These are phyloP conservation scores for Alternaria sp. DNA, from an alignment of 2,329 filamentous ascomycete genomes.

Conservation along the genomic window DNA sequence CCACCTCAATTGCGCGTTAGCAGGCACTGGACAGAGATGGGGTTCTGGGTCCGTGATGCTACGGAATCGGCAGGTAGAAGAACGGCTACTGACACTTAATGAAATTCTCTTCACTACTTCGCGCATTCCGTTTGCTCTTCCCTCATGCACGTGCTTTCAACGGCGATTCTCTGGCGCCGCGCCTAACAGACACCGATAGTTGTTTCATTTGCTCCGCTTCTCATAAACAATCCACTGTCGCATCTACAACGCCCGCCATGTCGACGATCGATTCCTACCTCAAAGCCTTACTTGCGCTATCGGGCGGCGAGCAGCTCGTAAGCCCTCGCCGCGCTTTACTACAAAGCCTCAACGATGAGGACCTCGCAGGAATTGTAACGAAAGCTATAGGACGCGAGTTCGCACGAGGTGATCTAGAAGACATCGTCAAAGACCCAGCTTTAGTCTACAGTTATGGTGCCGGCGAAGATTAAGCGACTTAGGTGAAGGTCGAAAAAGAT, in stretches of 20 bases:
- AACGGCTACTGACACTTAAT: background rate
- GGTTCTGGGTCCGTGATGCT: background rate
- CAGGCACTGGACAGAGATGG: background rate
- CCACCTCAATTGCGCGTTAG: background rate
- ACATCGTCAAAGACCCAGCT: too few species aligned
- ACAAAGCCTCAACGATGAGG: too few species aligned
- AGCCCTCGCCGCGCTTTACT: background rate
- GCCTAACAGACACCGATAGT: background rate
- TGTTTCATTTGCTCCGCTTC: background rate
- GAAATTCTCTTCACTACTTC: background rate
- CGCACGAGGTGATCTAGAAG: too few species aligned
- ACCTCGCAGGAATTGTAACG: too few species aligned
- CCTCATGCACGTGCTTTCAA: background rate
- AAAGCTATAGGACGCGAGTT: too few species aligned
- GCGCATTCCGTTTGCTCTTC: background rate
- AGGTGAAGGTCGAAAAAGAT: too few species aligned
- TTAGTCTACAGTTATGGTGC: too few species aligned
- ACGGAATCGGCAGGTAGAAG: background rate
- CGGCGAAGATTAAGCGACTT: too few species aligned
- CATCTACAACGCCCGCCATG: background rate
- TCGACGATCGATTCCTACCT: background rate
- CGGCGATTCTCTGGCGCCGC: background rate
- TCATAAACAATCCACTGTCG: accelerated
- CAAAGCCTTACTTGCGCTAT: conserved; percentile 6
- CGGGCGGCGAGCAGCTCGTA: background rate